Base-by-base conservation (phyloP, 2,329 filamentous ascomycete species). In the Fusarium cicatricum region DNA sequence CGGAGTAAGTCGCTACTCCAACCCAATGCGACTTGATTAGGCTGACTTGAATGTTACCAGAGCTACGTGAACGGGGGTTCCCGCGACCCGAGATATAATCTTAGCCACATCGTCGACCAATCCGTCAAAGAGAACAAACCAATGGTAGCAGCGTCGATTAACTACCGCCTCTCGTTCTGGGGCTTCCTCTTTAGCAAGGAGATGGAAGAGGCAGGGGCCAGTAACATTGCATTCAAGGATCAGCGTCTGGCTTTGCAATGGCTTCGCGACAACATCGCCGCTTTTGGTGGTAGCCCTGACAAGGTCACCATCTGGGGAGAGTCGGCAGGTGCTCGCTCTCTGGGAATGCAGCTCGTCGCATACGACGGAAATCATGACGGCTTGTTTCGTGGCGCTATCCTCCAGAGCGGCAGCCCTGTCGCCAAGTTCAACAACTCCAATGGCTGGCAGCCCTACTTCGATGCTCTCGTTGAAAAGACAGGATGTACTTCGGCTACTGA, bases 31-130 rank as follows among this genome's bases (percentile, higher is more conserved):
- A 8, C n/a, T 28, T 17, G 5, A 11, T 6, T 33, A 3, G 4
- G 33, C 60, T 66, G 23, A 68, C 17, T n/a, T 38, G 16, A 10
- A 26, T 8, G 4, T 19, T 26, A 9, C 41, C 21, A 68, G 66
- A 68, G 66, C 41, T 68, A 66, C 16, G 41, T 51, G n/a, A 65
- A 65, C 17, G 66, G 67, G 14, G 67, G 66, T 33, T 60, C 61
- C 3, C 55, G 56, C 21, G 65, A 68, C 26, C 65, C 63, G 2
- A 77, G 84, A 26, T 89, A 89, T 68, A 89, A 89, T 67, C 75
- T 87, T 52, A 83, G 80, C 32, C 83, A 80, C 58, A 82, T 88
- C 44, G 82, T 89, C 11, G 70, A 78, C 11, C 78, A 81, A 40
- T 78, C 79, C 0, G 75, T 78, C 5, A 65, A 74, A 33, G 78